Percentiles rank a stretch among this genome's conserved stretches.
phyloP scores from a whole-genome alignment of 2,329 filamentous ascomycete genomes.

The Hymenoscyphus fraxineus region DNA sequence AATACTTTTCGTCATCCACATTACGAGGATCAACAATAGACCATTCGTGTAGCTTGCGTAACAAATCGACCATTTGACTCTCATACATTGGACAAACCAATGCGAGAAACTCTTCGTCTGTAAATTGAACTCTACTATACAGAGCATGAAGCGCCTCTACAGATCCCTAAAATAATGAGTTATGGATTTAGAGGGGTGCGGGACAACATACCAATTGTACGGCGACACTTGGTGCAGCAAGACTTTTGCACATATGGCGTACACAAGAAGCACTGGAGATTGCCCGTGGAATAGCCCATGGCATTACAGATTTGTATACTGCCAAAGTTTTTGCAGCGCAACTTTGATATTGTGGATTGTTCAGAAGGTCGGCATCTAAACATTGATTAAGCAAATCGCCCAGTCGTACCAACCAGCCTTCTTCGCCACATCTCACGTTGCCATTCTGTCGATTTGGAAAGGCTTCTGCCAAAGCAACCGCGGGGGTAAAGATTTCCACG shows the following conservation, averaged over 20 bases:
- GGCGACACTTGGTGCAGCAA: constrained; percentile 65
- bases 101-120: constrained; percentile 72
- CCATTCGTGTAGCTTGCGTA: constrained; percentile 75
- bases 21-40: constrained; percentile 74
- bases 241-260: constrained; percentile 64
- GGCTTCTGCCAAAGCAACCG: constrained; percentile 67
- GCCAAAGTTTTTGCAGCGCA: constrained; percentile 75
- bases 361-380: constrained; percentile 60
- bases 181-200: not conserved
- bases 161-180: constrained; percentile 53
- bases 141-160: constrained; percentile 81
- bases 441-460: constrained; percentile 66
- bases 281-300: constrained; percentile 84
- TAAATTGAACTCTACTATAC: constrained; percentile 70
- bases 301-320: constrained; percentile 73
- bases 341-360: constrained; percentile 62
- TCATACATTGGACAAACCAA: constrained; percentile 78
- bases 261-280: constrained; percentile 69
- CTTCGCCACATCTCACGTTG: constrained; percentile 70
- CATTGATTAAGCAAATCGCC: constrained; percentile 72
- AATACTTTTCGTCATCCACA: constrained; percentile 87
- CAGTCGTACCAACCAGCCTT: constrained; percentile 83
- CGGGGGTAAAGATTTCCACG: constrained; percentile 89
- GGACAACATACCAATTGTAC: constrained; percentile 63
- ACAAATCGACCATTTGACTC: constrained; percentile 64